Conservation (phyloP, 371 early-diverging fungal genomes). For the Mucor velutinosus region DNA sequence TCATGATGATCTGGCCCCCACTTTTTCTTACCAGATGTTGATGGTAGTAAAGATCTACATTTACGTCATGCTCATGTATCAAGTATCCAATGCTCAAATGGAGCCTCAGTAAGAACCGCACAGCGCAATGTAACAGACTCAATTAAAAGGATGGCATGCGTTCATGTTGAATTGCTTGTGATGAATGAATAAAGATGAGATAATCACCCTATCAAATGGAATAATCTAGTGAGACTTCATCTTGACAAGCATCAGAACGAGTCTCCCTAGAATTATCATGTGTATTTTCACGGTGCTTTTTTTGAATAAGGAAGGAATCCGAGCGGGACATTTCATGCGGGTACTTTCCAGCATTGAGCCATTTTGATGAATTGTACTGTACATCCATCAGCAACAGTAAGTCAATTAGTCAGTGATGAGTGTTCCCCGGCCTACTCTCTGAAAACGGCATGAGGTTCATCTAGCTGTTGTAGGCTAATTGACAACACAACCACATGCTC, state of each 20-base stretch:
- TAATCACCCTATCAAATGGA: background rate
- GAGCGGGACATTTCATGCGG: background rate
- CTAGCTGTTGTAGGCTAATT: background rate
- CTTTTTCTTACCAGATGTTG: background rate
- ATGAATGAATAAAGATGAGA: background rate
- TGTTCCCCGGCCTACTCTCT: too few relatives aligned
- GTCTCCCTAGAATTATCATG: background rate
- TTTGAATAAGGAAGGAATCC: background rate
- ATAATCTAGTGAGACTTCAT: background rate
- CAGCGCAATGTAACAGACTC: background rate
- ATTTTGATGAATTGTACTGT: background rate
- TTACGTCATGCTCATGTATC: background rate
- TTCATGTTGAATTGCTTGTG: background rate
- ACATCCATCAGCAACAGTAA: too few relatives aligned
- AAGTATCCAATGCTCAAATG: background rate
- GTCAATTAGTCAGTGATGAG: too few relatives aligned
- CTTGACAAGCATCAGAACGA: background rate
- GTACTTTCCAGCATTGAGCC: background rate
- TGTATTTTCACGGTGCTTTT: background rate
- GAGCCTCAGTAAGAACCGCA: background rate
- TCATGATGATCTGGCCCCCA: background rate
- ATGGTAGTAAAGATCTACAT: background rate
- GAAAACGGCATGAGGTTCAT: too few relatives aligned
- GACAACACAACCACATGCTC: too few relatives aligned
- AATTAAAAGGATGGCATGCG: background rate